Base-by-base conservation (phyloP, 2,329 filamentous ascomycete genomes). In the Alternaria gansuensis region DNA sequence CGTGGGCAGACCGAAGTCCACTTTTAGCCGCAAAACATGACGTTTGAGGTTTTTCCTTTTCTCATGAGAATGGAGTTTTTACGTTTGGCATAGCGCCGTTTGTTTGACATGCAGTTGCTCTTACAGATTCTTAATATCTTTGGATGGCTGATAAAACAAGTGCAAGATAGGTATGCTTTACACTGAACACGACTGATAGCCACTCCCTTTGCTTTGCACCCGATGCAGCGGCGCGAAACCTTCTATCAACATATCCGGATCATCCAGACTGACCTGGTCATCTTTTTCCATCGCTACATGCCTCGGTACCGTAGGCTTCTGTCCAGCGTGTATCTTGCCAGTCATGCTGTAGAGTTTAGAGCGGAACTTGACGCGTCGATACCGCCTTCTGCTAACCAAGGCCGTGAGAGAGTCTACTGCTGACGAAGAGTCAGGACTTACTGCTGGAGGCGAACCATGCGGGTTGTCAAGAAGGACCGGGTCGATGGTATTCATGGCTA, bases 171-270 rank as follows among this genome's bases (percentile, higher is more conserved):
- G 2, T 24, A 14, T 17, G 6, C n/a, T 36, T 40, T 33, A 55
- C 21, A 40, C 51, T 24, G 17, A n/a, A 31, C 39, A 59, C 29
- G 41, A 34, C 23, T 26, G 43, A 43, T 37, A 48, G 5, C 34
- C 46, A 48, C 9, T 45, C 17, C 11, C 37, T 29, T 44, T 49
- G 60, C 65, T 72, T 55, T 44, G 43, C 8, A 68, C 62, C 48
- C 64, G 65, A 45, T 59, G 60, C 57, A 72, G 49, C 14, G 65
- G 66, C 37, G 59, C 56, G 36, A 67, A 57, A 3, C 57, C 66
- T 11, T 53, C 49, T 26, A 39, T n/a, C 10, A 39, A 36, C 23
- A 49, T 56, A 1, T 51, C 61, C 4, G 44, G 17, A 4, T 36
- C 31, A 23, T 13, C 51, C 11, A 60, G n/a, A 11, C 33, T 52